A percentile compares a stretch with the other conserved stretches of the same genome.
Conservation (phyloP, 1,139 yeast genomes). For the Ashbya aceris region DNA sequence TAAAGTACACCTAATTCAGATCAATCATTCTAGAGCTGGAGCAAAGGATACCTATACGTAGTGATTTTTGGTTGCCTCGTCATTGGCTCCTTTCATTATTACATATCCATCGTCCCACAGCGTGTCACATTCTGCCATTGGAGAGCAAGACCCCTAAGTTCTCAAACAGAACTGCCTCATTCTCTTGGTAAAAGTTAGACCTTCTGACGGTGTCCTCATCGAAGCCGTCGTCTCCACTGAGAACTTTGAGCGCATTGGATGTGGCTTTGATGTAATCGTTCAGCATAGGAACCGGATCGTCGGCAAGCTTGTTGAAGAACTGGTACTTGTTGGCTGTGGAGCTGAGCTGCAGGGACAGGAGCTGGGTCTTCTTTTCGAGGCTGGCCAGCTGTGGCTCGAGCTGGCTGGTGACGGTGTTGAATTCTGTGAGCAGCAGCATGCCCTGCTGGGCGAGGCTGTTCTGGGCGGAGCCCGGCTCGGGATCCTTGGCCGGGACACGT, state of each 20-base stretch:
- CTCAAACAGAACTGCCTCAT: slow-evolving; percentile 56
- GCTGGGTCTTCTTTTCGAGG: slow-evolving; percentile 20
- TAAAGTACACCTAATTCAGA: too few relatives aligned
- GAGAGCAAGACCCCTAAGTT: slow-evolving; percentile 62
- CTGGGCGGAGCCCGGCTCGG: slow-evolving; percentile 20
- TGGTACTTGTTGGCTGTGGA: slow-evolving; percentile 54
- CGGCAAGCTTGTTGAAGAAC: slow-evolving; percentile 64
- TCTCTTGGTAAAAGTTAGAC: slow-evolving; percentile 67
- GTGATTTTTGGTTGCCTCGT: too few relatives aligned
- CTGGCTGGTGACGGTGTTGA: slow-evolving; percentile 45
- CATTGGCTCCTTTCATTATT: too few relatives aligned
- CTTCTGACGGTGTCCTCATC: slow-evolving; percentile 85
- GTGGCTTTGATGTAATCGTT: slow-evolving; percentile 67
- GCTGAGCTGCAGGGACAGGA: slow-evolving; percentile 37
- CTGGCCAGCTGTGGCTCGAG: slow-evolving; percentile 33
- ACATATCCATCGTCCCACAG: too few relatives aligned
- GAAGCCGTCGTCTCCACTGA: slow-evolving; percentile 80
- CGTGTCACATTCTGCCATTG: slow-evolving; percentile 32
- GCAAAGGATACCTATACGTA: too few relatives aligned
- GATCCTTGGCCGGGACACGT: slow-evolving; percentile 6
- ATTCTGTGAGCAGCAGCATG: slow-evolving; percentile 33
- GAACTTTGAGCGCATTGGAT: slow-evolving; percentile 62
- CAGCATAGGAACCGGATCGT: slow-evolving; percentile 70
- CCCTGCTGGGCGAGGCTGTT: slow-evolving; percentile 31
- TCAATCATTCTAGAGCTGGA: too few relatives aligned